Evolutionary conservation across 306 rosid genomes (phyloP), one percentile per base, ranked within the genome.

Genomic region (Acacia acuminata): DNA sequence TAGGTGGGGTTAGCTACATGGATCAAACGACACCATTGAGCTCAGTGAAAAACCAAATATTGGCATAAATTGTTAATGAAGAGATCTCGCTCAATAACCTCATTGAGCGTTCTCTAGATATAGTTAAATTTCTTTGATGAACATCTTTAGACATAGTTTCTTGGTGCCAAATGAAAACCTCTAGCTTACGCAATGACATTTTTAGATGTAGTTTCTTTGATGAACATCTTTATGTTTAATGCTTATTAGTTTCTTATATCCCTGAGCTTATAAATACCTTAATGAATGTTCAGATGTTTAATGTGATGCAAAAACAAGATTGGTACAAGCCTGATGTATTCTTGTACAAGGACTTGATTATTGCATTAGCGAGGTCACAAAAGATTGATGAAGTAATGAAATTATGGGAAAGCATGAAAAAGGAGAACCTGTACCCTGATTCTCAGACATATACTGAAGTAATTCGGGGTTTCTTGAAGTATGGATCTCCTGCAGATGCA

Each of bases 401-500:
- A 43, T 77, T 94, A 82, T 96, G 99, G 97, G 97, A 94, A 80
- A 81, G 79, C 82, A 86, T 94, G 97, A 92, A 81, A 84, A 86
- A 88, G 83, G 99, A 90, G 79, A 81, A 88, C 50, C 65, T 90
- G 27, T 90, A 87, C 83, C 96, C 96, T 20, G 99, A 96, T 85
- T 90, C 94, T 53, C 98, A 92, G 88, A 88, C 98, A 22, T 92
- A 91, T 73, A 84, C 97, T 7, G 99, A 94, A 86, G 92, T 96
- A 80, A 93, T 96, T 65, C 87, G 94, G 88, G 98, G 99, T 30
- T 96, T 96, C 89, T 86, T 96, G 91, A 92, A 85, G 73, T 79
- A 77, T 70, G 98, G 97, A 79, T 93, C 94, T 79, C 97, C 96
- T 45, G 94, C 94, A 1, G 99, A 96, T 87, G 98, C 99, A 10